Conservation (phyloP, 108 stramenopile genomes). For the Hondaea fermentalgiana region DNA sequence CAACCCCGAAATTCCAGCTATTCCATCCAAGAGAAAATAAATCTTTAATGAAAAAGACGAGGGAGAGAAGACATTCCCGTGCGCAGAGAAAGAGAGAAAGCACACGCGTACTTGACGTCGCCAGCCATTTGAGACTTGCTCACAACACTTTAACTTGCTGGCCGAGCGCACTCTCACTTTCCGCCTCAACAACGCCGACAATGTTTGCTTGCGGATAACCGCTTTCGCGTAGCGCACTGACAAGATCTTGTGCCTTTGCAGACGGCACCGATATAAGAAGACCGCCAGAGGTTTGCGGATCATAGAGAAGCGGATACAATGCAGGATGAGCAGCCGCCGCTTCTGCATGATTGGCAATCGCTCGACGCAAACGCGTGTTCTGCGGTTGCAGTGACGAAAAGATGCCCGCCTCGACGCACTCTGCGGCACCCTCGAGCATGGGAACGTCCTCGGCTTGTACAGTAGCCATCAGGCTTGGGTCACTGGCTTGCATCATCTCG, state of each 20-base stretch:
- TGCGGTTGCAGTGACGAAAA: constrained; percentile 41
- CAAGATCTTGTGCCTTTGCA: constrained; percentile 1
- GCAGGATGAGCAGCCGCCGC: not conserved
- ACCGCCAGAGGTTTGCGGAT: constrained; percentile 62
- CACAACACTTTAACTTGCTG: not conserved
- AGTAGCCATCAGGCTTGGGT: not conserved
- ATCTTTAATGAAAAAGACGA: not conserved
- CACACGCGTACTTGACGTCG: too few relatives aligned
- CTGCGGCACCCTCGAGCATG: constrained; percentile 35
- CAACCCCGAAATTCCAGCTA: not conserved
- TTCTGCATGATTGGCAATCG: constrained; percentile 31
- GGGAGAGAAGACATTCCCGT: not conserved
- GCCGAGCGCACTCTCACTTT: not conserved
- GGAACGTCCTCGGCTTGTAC: constrained; percentile 30
- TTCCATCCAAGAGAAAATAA: not conserved
- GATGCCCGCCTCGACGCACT: constrained; percentile 32
- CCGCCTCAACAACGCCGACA: not conserved
- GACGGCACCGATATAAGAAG: constrained; percentile 46
- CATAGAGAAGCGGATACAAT: constrained; percentile 35
- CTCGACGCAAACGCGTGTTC: constrained; percentile 29
- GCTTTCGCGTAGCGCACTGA: constrained; percentile 17
- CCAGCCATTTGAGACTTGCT: not conserved
- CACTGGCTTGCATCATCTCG: constrained; percentile 49
- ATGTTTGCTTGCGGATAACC: constrained; percentile 14
- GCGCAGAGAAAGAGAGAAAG: too few relatives aligned